Evolutionary conservation across 768 basidiomycete genomes (phyloP), one percentile per base, ranked within the genome.

Genomic region (Panus rudis): DNA sequence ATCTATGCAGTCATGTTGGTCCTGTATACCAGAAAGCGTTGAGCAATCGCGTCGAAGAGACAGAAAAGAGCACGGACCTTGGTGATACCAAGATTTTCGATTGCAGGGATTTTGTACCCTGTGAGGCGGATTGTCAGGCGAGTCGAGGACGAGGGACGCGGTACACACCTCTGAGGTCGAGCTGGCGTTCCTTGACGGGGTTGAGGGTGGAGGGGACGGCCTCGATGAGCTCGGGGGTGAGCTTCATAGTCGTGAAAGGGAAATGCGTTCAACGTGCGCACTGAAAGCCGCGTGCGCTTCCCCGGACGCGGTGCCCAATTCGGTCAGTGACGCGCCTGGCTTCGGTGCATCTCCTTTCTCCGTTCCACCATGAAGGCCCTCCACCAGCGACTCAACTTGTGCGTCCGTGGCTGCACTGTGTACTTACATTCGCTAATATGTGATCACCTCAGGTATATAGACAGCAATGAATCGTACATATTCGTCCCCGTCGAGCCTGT

Each of bases 81-180:
- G 63, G 91, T 90, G 50, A 92, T 86, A 72, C 91, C 92, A 52
- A 94, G 75, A 74, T 94, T 94, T 82, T 94, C 92, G 61, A 94
- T 94, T 43, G 86, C 79, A 42, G 92, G 91, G 52, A 93, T 92
- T 77, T 90, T 92, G 69, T 86, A 85, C 45, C 91, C 90, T 92
- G 63, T 53, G 56, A 52, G 41, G 39, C 26, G 25, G 31, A 38
- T 43, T 42, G 51, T 39, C 39, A 42, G 51, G 63, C 16, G 33
- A 7, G 6, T 35, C 22, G 25, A 8, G 26, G 13, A 28, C 10
- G 34, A 42, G 19, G 38, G 13, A n/a, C 21, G 41, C 19, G 20
- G 16, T 16, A 52, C 73, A 45, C 57, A 87, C 91, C 92, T 75
- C 92, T 73, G 40, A 94, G 79, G 62, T 94, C 92, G 34, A 94